phyloP scores from a whole-genome alignment of 352 stramenopile genomes.

The Phytophthora constricta region DNA sequence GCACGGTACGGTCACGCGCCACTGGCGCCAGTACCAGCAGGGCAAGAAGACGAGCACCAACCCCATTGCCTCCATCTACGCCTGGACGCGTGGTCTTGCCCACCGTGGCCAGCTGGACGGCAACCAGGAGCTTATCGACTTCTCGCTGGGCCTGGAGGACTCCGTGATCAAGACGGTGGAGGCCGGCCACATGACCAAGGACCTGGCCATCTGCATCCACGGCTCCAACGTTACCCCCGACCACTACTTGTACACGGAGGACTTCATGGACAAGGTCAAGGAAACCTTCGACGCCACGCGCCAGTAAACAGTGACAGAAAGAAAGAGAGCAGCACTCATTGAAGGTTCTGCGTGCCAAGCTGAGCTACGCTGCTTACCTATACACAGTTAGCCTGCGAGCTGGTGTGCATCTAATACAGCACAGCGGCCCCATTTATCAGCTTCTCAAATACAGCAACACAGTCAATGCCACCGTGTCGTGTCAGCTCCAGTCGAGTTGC shows the following conservation, averaged over 20 bases:
- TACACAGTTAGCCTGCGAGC: constrained; percentile 34
- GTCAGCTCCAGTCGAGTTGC: too few relatives aligned
- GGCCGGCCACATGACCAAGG: constrained; percentile 85
- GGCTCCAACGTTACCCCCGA: constrained; percentile 57
- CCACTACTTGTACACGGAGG: constrained; percentile 66
- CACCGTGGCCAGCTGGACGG: constrained; percentile 81
- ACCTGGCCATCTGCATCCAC: constrained; percentile 82
- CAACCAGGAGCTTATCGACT: constrained; percentile 74
- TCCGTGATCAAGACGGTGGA: constrained; percentile 82
- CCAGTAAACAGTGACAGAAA: constrained; percentile 38
- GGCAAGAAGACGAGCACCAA: constrained; percentile 83
- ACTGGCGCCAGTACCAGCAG: constrained; percentile 86
- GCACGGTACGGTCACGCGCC: constrained; percentile 86
- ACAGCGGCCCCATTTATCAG: constrained; percentile 31
- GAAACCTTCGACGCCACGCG: constrained; percentile 67
- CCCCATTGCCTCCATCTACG: constrained; percentile 84
- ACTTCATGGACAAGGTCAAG: constrained; percentile 91
- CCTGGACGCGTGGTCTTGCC: constrained; percentile 75
- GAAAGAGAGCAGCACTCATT: background rate
- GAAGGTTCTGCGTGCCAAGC: constrained; percentile 22
- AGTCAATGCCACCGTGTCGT: constrained; percentile 11
- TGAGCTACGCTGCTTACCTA: constrained; percentile 35
- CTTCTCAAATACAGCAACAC: constrained; percentile 36
- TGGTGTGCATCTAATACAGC: constrained; percentile 6
- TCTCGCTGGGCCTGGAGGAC: constrained; percentile 62